Conservation (phyloP, 768 basidiomycete species). For the Russula brevipes region DNA sequence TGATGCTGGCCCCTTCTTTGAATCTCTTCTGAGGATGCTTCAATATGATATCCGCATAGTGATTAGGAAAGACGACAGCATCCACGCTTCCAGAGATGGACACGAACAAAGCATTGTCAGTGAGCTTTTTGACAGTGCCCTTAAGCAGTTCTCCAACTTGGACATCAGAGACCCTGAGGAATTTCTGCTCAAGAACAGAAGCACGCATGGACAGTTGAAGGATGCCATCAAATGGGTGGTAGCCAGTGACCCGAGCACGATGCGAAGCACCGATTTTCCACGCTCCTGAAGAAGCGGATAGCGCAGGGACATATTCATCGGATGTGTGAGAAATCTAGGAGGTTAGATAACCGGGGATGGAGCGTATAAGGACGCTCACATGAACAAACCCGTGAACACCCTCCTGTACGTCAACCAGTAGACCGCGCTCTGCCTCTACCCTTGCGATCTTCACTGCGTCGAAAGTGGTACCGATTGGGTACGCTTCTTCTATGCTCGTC, state of each 20-base stretch:
- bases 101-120: slow-evolving; percentile 77
- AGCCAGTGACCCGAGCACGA: slow-evolving; percentile 80
- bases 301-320: slow-evolving; percentile 82
- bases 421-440: slow-evolving; percentile 78
- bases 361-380: slow-evolving; percentile 44
- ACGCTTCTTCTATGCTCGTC: slow-evolving; percentile 45
- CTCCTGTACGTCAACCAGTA: slow-evolving; percentile 61
- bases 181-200: slow-evolving; percentile 79
- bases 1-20: slow-evolving; percentile 75
- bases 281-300: slow-evolving; percentile 63
- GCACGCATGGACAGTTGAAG: slow-evolving; percentile 82
- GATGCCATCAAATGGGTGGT: slow-evolving; percentile 79
- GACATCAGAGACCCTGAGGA: slow-evolving; percentile 77
- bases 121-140: slow-evolving; percentile 82
- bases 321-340: slow-evolving; percentile 87
- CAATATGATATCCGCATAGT: slow-evolving; percentile 91
- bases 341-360: slow-evolving; percentile 15
- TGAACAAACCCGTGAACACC: slow-evolving; percentile 79
- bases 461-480: slow-evolving; percentile 69
- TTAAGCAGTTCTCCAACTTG: slow-evolving; percentile 82
- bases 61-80: slow-evolving; percentile 89
- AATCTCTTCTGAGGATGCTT: slow-evolving; percentile 92
- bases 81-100: slow-evolving; percentile 83
- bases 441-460: slow-evolving; percentile 67
- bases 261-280: slow-evolving; percentile 81